A percentile compares a stretch with the other conserved stretches of the same genome.
phyloP scores from a whole-genome alignment of 2,329 filamentous ascomycete genomes.

The Mycocentrospora acerina region DNA sequence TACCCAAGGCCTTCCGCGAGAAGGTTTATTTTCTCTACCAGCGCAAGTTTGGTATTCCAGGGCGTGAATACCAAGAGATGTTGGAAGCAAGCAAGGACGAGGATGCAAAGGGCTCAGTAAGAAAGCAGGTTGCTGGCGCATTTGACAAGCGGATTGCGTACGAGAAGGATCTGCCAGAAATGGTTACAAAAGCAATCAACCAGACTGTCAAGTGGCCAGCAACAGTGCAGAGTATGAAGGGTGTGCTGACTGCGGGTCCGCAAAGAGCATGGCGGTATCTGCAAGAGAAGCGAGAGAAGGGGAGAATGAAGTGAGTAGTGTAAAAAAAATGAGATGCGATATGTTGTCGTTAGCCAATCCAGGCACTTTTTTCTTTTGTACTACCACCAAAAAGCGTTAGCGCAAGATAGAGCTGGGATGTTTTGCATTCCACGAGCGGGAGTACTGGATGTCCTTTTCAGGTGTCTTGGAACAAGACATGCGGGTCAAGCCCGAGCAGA shows the following conservation, averaged over 20 bases:
- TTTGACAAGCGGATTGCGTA: conserved; percentile 88
- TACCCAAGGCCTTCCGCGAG: conserved; percentile 82
- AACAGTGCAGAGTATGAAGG: conserved; percentile 83
- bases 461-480: conserved; percentile 12
- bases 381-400: conserved; percentile 17
- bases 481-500: conserved; percentile 28
- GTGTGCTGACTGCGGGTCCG: conserved; percentile 75
- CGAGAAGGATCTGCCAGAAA: conserved; percentile 66
- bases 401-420: conserved; percentile 5
- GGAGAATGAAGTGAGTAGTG: conserved; percentile 30
- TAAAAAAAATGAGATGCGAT: neutral
- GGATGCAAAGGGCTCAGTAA: conserved; percentile 61
- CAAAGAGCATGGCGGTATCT: conserved; percentile 72
- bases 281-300: conserved; percentile 68
- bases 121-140: conserved; percentile 72
- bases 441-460: neutral
- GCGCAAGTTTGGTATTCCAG: conserved; percentile 82
- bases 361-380: conserved; percentile 17
- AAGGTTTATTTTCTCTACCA: conserved; percentile 96
- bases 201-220: conserved; percentile 93
- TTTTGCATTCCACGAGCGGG: neutral
- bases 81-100: conserved; percentile 75
- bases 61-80: conserved; percentile 80
- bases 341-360: neutral
- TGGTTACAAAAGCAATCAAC: conserved; percentile 75